These are phyloP conservation scores for Areca catechu DNA, from an alignment of 176 grass and related monocot species.

Conservation along the genomic window DNA sequence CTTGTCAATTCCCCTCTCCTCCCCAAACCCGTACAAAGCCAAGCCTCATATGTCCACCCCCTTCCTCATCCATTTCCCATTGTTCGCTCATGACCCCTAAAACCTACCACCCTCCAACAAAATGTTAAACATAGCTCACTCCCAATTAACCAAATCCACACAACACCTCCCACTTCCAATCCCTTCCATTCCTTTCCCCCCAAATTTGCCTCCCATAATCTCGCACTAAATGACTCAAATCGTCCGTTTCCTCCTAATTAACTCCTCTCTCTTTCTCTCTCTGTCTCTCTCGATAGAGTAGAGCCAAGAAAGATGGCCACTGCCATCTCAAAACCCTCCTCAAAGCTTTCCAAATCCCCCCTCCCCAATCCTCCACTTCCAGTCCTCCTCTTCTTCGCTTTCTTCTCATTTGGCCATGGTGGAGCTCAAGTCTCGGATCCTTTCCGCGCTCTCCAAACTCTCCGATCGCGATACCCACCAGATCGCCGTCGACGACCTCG, in stretches of 20 bases:
- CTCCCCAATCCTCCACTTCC: slow-evolving; percentile 4
- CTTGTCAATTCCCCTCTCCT: not conserved
- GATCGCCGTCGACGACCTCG: slow-evolving; percentile 84
- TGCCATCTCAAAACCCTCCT: slow-evolving; percentile 38
- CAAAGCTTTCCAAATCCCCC: slow-evolving; percentile 26
- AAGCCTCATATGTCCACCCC: too few relatives aligned
- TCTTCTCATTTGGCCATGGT: slow-evolving; percentile 63
- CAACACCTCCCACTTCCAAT: too few relatives aligned
- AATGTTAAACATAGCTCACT: too few relatives aligned
- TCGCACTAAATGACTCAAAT: not conserved
- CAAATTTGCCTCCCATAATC: too few relatives aligned
- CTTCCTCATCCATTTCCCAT: not conserved
- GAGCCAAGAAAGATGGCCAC: slow-evolving; percentile 25
- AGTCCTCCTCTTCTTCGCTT: slow-evolving; percentile 20
- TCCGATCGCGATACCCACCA: slow-evolving; percentile 95
- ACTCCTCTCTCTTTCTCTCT: too few relatives aligned
- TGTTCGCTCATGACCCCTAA: too few relatives aligned
- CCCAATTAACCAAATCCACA: too few relatives aligned
- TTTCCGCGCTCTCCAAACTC: slow-evolving; percentile 68
- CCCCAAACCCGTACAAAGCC: too few relatives aligned
- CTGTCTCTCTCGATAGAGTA: too few relatives aligned
- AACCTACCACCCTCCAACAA: too few relatives aligned
- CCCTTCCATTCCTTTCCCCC: too few relatives aligned
- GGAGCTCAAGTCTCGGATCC: slow-evolving; percentile 83
- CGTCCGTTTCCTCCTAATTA: too few relatives aligned